phyloP scores from a whole-genome alignment of 2,329 filamentous ascomycete species.

The Epichloe elymi region DNA sequence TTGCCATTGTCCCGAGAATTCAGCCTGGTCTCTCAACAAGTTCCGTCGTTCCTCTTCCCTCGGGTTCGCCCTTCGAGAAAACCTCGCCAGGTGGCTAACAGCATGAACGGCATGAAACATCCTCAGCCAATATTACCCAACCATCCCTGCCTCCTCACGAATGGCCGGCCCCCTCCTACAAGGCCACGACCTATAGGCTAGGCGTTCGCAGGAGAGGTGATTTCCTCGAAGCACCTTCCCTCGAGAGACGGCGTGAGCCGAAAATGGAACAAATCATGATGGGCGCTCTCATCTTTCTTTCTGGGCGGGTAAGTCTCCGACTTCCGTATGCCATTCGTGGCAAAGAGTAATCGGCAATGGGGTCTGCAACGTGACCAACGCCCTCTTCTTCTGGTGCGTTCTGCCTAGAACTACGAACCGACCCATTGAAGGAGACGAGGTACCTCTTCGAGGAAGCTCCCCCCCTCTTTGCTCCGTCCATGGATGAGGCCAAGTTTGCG shows the following conservation, averaged over 20 bases:
- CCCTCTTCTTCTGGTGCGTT: neutral
- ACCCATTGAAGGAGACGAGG: neutral
- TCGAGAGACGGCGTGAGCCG: neutral
- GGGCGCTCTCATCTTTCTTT: neutral
- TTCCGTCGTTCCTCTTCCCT: no score
- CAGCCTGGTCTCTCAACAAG: no score
- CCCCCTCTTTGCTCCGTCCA: neutral
- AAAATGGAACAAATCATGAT: neutral
- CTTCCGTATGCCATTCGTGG: no score
- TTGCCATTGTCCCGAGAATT: no score
- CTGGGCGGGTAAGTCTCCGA: neutral
- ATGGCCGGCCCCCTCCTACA: neutral
- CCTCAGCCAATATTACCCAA: no score
- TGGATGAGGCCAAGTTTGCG: neutral
- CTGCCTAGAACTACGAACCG: neutral
- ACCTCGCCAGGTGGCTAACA: no score
- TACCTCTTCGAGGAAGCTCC: neutral
- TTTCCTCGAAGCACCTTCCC: neutral
- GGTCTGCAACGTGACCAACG: constrained; percentile 1
- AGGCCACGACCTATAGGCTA: neutral
- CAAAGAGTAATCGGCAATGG: neutral
- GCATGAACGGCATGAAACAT: no score
- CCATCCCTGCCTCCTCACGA: no score
- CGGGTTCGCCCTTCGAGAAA: no score
- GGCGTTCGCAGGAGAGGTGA: neutral